Evolutionary conservation across 306 rosid species (phyloP).

Genomic region (Hippophae tibetana): DNA sequence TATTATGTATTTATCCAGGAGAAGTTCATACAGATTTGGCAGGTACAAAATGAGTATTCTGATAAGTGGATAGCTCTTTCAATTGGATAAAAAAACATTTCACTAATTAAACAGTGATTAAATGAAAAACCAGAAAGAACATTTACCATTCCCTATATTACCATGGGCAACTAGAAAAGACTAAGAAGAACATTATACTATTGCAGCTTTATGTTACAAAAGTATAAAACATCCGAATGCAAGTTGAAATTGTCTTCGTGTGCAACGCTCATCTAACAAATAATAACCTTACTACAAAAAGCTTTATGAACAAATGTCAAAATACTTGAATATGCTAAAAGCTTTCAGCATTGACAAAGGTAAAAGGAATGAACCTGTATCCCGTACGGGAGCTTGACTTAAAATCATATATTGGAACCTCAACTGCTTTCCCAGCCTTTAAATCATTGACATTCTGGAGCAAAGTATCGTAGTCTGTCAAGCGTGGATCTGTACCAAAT

Average conservation of each 20-base stretch:
- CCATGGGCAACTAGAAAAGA: neutral
- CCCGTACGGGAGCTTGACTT: constrained; percentile 88
- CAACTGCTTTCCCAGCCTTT: constrained; percentile 65
- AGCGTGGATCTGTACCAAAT: constrained; percentile 77
- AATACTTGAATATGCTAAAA: constrained; percentile 16
- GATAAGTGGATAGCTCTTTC: neutral
- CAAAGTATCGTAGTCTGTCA: constrained; percentile 90
- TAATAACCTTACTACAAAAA: neutral
- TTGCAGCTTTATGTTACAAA: neutral
- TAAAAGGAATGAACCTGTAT: constrained; percentile 55
- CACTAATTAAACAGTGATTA: neutral
- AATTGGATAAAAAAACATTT: neutral
- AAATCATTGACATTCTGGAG: constrained; percentile 84
- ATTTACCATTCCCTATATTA: neutral
- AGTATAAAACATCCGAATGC: no score
- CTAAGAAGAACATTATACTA: neutral
- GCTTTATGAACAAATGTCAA: neutral
- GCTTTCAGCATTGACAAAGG: constrained; percentile 14
- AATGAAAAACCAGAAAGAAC: neutral
- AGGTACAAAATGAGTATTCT: neutral
- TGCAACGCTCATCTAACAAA: no score
- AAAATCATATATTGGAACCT: constrained; percentile 95
- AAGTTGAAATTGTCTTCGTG: no score
- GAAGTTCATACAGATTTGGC: neutral
- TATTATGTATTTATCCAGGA: neutral